A percentile compares a stretch with the other conserved stretches of the same genome.
These are phyloP conservation scores for Phytophthora niederhauseri DNA, from an alignment of 352 stramenopile species.

Conservation along the genomic window DNA sequence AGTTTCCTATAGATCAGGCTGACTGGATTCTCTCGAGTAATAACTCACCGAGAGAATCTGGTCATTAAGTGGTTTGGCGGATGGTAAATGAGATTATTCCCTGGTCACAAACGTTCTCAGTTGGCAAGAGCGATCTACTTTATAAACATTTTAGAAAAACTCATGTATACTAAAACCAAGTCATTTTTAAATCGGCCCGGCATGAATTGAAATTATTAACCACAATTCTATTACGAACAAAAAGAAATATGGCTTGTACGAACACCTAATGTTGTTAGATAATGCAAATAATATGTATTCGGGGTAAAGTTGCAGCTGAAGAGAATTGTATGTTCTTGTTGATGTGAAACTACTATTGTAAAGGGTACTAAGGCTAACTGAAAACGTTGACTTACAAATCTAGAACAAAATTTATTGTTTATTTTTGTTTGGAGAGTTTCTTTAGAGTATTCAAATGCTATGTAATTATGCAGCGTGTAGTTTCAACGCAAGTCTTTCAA, in stretches of 20 bases:
- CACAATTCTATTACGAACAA: neutral
- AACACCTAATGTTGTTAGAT: no score
- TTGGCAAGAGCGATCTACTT: constrained; percentile 11
- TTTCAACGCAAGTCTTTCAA: neutral
- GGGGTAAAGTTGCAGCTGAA: no score
- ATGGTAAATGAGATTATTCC: neutral
- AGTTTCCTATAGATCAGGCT: constrained; percentile 12
- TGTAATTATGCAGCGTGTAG: neutral
- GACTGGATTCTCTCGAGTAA: neutral
- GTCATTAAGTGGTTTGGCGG: constrained; percentile 1
- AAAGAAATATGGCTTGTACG: no score
- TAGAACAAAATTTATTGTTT: no score
- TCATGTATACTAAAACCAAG: neutral
- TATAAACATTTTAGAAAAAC: neutral
- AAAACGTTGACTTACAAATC: no score
- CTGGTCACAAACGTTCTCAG: constrained; percentile 18
- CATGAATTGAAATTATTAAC: neutral
- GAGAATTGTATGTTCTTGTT: no score
- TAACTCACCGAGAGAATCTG: neutral
- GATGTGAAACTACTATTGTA: no score
- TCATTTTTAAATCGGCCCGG: neutral
- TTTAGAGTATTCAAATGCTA: neutral
- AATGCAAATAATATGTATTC: no score
- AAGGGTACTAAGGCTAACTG: no score
- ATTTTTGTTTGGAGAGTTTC: no score